Evolutionary conservation across 139 green algal species (phyloP).

Genomic region (Micromonas commoda): DNA sequence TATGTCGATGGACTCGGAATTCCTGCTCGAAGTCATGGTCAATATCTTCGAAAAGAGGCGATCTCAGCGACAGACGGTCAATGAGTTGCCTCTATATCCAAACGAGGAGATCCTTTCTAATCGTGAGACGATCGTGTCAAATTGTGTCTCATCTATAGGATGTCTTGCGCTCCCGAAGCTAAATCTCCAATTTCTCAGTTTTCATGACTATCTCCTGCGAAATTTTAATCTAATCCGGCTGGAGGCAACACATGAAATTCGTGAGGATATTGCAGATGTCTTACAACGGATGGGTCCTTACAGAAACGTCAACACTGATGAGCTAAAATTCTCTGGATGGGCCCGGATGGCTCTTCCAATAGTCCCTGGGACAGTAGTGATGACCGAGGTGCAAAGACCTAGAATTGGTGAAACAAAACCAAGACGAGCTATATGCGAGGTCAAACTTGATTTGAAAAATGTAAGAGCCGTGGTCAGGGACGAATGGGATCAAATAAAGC

Average conservation of each 20-base stretch:
- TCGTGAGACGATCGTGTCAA: constrained; percentile 60
- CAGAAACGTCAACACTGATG: not conserved
- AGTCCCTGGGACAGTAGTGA: constrained; percentile 47
- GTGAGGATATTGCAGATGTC: constrained; percentile 65
- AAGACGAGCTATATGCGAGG: constrained; percentile 63
- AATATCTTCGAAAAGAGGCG: constrained; percentile 58
- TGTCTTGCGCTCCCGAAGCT: constrained; percentile 87
- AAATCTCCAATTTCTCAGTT: constrained; percentile 97
- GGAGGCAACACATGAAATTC: constrained; percentile 94
- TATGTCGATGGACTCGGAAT: constrained; percentile 51
- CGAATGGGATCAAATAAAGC: constrained; percentile 88
- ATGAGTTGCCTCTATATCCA: constrained; percentile 92
- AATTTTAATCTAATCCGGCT: constrained; percentile 96
- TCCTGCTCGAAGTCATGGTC: constrained; percentile 75
- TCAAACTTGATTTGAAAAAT: constrained; percentile 57
- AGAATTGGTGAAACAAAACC: constrained; percentile 82
- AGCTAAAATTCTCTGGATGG: constrained; percentile 59
- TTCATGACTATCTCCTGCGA: constrained; percentile 91
- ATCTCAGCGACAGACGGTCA: constrained; percentile 67
- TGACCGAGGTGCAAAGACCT: constrained; percentile 68
- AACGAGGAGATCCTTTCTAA: constrained; percentile 91
- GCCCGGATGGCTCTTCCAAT: constrained; percentile 82
- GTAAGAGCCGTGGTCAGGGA: constrained; percentile 52
- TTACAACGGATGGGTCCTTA: constrained; percentile 7
- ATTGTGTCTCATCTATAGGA: not conserved